Conservation (phyloP, 2,329 filamentous ascomycete genomes). For the Madurella fahalii region DNA sequence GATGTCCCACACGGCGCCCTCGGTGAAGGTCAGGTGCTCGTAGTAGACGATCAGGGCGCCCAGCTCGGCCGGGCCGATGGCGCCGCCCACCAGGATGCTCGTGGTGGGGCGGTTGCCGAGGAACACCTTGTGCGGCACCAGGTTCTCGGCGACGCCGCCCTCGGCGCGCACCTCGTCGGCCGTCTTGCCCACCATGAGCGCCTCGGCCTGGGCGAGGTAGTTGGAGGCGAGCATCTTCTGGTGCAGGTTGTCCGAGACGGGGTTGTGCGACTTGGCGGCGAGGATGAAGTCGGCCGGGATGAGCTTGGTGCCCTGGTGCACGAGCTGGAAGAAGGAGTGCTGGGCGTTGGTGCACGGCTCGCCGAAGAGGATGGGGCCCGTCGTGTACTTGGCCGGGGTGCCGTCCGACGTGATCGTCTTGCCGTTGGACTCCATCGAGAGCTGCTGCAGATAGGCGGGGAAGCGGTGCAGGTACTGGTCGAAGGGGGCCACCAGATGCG, state of each 20-base stretch:
- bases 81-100: conserved; percentile 80
- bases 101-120: conserved; percentile 95
- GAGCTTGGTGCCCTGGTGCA: conserved; percentile 98
- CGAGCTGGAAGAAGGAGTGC: conserved; percentile 99
- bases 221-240: conserved; percentile 94
- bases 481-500: conserved; percentile 94
- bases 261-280: conserved; percentile 95
- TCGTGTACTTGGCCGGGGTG: conserved; percentile 93
- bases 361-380: conserved; percentile 91
- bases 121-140: conserved; percentile 99
- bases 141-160: conserved; percentile 60
- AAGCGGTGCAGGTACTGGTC: conserved; percentile 99
- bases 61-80: conserved; percentile 90
- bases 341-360: conserved; percentile 99
- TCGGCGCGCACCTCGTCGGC: conserved; percentile 74
- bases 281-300: conserved; percentile 98
- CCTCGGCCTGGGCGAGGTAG: conserved; percentile 86
- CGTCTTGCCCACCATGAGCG: conserved; percentile 87
- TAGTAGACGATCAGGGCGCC: conserved; percentile 98
- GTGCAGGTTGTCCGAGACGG: conserved; percentile 85
- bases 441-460: conserved; percentile 96
- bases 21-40: conserved; percentile 96
- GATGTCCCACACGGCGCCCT: conserved; percentile 98
- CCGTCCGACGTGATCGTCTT: conserved; percentile 91
- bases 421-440: conserved; percentile 99